Evolutionary conservation across 2,329 filamentous ascomycete genomes (phyloP).

Genomic region (Aspergillus amoenus): DNA sequence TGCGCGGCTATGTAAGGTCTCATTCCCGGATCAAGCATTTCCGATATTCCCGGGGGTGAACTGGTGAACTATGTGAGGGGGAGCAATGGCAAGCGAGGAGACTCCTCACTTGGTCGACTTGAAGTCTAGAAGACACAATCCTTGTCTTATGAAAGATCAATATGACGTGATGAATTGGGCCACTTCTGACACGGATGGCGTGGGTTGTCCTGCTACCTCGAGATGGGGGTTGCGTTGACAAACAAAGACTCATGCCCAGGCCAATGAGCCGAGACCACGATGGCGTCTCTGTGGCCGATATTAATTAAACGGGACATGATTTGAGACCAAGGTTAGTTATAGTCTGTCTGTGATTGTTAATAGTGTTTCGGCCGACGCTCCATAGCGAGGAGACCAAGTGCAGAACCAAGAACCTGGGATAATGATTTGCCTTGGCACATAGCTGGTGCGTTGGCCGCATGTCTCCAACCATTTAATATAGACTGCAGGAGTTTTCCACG

Average conservation of each 20-base stretch:
- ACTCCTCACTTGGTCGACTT: not conserved
- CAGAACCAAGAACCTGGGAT: not conserved
- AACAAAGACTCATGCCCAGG: not conserved
- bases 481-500: not conserved
- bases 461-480: not conserved
- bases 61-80: not conserved
- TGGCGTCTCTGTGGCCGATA: not conserved
- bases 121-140: not conserved
- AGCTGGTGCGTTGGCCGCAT: not conserved
- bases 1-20: not conserved
- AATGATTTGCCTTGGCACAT: conserved; percentile 7
- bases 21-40: not conserved
- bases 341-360: not conserved
- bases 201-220: not conserved
- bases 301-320: not conserved
- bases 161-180: conserved; percentile 7
- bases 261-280: not conserved
- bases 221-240: not conserved
- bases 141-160: not conserved
- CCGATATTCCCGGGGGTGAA: not conserved
- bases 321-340: not conserved
- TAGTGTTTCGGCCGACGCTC: not conserved
- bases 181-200: conserved; percentile 4
- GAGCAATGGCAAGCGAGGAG: not conserved
- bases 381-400: not conserved